These are phyloP conservation scores for Microstegium vimineum DNA, from an alignment of 176 grass and related monocot species.

Conservation along the genomic window DNA sequence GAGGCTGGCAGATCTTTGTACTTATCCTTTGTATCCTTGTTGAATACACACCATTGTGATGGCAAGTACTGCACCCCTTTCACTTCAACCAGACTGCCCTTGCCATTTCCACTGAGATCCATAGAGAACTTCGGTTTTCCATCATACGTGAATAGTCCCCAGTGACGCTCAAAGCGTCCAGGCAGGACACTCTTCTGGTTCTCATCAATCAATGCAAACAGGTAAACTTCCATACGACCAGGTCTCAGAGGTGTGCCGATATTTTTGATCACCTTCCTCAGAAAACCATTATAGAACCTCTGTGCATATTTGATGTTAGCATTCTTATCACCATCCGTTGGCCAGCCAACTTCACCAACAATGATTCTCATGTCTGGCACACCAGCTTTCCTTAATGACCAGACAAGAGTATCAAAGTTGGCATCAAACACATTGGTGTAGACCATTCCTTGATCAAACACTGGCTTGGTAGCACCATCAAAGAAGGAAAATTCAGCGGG, in stretches of 20 bases:
- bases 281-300: conserved; percentile 75
- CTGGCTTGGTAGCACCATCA: conserved; percentile 46
- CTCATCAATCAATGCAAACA: conserved; percentile 82
- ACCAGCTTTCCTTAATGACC: conserved; percentile 72
- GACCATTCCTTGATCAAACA: conserved; percentile 60
- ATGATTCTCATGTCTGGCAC: conserved; percentile 75
- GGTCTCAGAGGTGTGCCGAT: conserved; percentile 65
- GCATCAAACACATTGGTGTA: conserved; percentile 88
- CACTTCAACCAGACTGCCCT: conserved; percentile 38
- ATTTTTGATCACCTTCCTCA: conserved; percentile 57
- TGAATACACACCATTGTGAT: conserved; percentile 70
- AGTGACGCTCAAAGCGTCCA: conserved; percentile 75
- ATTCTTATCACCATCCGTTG: conserved; percentile 67
- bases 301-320: conserved; percentile 60
- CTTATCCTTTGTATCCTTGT: conserved; percentile 49
- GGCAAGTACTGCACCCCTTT: conserved; percentile 64
- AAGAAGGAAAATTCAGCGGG: conserved; percentile 81
- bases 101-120: conserved; percentile 62
- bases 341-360: conserved; percentile 86
- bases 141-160: conserved; percentile 70
- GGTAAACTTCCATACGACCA: conserved; percentile 62
- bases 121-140: conserved; percentile 75
- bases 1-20: conserved; percentile 47
- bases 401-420: conserved; percentile 79
- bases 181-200: conserved; percentile 75